Conservation (phyloP, 1,284 basidiomycete genomes). For the Moesziomyces sp. region DNA sequence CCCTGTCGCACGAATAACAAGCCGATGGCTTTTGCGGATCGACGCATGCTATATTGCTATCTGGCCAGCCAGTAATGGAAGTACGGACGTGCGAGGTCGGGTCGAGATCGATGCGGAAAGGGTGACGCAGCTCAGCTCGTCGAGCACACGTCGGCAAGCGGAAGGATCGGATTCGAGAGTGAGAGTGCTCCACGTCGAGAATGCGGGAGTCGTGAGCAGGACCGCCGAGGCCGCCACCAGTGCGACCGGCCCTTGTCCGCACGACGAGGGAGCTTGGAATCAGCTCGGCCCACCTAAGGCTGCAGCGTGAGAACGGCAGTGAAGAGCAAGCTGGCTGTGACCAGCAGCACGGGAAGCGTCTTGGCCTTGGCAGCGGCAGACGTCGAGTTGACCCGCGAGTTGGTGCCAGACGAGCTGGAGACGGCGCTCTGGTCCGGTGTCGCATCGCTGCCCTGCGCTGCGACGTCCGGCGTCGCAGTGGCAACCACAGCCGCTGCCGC, state of each 20-base stretch:
- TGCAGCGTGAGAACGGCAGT: constrained; percentile 24
- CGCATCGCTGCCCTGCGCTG: constrained; percentile 1
- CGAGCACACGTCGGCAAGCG: no score
- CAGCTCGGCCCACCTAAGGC: constrained; percentile 4
- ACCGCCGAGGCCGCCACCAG: constrained; percentile 27
- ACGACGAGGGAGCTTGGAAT: neutral
- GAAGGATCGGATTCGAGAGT: neutral
- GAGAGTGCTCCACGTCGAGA: neutral
- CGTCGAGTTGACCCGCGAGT: constrained; percentile 25
- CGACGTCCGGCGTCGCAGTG: constrained; percentile 5
- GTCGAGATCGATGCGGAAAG: no score
- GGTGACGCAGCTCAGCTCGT: no score
- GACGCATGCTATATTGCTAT: no score
- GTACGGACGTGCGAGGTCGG: no score
- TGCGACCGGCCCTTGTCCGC: constrained; percentile 17
- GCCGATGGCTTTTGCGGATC: no score
- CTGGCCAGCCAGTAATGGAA: no score
- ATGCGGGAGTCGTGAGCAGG: no score
- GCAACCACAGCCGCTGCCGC: constrained; percentile 8
- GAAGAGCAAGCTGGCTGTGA: constrained; percentile 23
- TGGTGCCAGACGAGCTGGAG: constrained; percentile 11
- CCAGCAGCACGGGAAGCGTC: constrained; percentile 23
- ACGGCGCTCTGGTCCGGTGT: neutral
- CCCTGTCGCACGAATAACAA: no score
- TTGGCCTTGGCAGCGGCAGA: constrained; percentile 20